Evolutionary conservation across 257 asterid species (phyloP).

Genomic region (Przewalskia tangutica): DNA sequence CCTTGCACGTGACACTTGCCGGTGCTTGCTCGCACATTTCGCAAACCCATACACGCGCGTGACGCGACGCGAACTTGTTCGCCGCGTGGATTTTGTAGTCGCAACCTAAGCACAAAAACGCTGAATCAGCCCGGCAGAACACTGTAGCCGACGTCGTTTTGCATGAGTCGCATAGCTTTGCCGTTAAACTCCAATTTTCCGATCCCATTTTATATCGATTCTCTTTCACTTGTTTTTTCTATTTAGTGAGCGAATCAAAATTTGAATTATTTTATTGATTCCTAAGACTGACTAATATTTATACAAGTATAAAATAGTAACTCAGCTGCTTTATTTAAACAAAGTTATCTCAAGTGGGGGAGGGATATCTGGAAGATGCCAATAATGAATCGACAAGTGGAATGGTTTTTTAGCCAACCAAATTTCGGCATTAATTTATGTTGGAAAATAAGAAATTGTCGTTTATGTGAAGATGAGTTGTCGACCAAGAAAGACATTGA

Average conservation of each 20-base stretch:
- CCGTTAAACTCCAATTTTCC: constrained; percentile 11
- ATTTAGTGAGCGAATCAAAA: background rate
- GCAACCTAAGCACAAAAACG: constrained; percentile 10
- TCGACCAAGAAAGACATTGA: background rate
- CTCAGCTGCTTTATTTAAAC: background rate
- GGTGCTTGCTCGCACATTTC: constrained; percentile 57
- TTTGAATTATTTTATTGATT: background rate
- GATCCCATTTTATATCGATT: background rate
- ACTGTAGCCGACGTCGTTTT: constrained; percentile 11
- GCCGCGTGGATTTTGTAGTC: constrained; percentile 12
- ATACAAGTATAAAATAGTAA: background rate
- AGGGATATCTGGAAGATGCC: background rate
- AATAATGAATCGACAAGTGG: background rate
- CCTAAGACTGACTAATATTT: background rate
- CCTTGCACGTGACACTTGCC: constrained; percentile 48
- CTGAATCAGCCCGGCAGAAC: constrained; percentile 15
- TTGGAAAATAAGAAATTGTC: background rate
- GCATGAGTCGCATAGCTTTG: constrained; percentile 11
- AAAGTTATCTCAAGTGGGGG: background rate
- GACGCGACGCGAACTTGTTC: constrained; percentile 9
- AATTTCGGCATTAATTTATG: background rate
- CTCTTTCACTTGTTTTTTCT: background rate
- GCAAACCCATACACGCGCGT: constrained; percentile 39
- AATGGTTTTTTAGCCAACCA: background rate
- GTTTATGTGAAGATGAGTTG: background rate